Evolutionary conservation across 345 rosid species (phyloP).

Genomic region (Aethionema arabicum): DNA sequence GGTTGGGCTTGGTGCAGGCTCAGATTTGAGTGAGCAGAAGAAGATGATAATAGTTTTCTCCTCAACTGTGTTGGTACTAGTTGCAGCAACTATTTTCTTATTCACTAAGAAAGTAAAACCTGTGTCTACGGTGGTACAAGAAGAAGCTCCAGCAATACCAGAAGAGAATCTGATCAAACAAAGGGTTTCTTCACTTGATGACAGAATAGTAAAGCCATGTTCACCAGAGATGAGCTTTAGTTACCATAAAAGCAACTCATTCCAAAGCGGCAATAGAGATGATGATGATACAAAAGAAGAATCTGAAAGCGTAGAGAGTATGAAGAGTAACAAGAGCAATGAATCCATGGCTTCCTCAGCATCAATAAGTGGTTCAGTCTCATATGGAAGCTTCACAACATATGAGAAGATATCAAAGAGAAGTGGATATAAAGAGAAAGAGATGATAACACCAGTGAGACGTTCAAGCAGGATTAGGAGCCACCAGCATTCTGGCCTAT

Average conservation of each 20-base stretch:
- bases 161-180: slow-evolving; percentile 32
- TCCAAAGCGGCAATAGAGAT: slow-evolving; percentile 30
- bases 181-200: slow-evolving; percentile 41
- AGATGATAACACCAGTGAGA: slow-evolving; percentile 68
- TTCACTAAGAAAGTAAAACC: slow-evolving; percentile 37
- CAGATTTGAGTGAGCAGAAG: slow-evolving; percentile 1
- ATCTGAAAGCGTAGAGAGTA: slow-evolving; percentile 41
- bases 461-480: slow-evolving; percentile 80
- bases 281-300: slow-evolving; percentile 30
- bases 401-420: slow-evolving; percentile 67
- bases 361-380: slow-evolving; percentile 45
- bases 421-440: slow-evolving; percentile 58
- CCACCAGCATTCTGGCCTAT: slow-evolving; percentile 48
- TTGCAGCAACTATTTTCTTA: slow-evolving; percentile 42
- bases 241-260: slow-evolving; percentile 40
- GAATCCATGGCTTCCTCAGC: slow-evolving; percentile 73
- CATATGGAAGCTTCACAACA: slow-evolving; percentile 83
- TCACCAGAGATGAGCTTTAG: slow-evolving; percentile 53
- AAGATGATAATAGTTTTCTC: slow-evolving; percentile 33
- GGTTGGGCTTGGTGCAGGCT: slow-evolving; percentile 21
- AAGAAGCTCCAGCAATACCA: slow-evolving; percentile 18
- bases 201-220: slow-evolving; percentile 14
- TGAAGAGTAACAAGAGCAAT: slow-evolving; percentile 42
- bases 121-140: slow-evolving; percentile 8
- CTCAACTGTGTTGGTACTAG: slow-evolving; percentile 40